Percentiles rank a stretch among this genome's conserved stretches.
These are phyloP conservation scores for Verticillium alfalfae DNA, from an alignment of 2,329 filamentous ascomycete species.

Conservation along the genomic window DNA sequence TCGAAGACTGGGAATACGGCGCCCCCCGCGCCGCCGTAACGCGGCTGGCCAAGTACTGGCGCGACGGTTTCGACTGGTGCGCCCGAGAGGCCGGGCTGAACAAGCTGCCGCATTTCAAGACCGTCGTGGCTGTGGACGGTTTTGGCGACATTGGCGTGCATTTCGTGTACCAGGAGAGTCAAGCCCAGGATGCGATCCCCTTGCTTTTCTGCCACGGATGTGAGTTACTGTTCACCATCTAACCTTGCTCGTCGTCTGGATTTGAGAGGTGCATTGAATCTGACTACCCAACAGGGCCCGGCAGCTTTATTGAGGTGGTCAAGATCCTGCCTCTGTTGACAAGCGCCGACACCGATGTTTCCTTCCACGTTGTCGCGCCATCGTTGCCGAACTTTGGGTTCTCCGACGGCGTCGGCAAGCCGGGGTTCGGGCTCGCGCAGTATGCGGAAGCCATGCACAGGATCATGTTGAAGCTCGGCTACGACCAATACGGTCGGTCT, in stretches of 20 bases:
- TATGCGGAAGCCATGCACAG: conserved; percentile 55
- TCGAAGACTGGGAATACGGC: conserved; percentile 25
- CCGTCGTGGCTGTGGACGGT: conserved; percentile 45
- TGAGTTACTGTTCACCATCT: conserved; percentile 13
- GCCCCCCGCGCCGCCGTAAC: conserved; percentile 22
- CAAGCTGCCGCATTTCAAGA: conserved; percentile 49
- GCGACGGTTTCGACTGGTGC: conserved; percentile 56
- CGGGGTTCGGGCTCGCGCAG: conserved; percentile 23
- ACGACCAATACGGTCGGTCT: conserved; percentile 46
- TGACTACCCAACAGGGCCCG: conserved; percentile 40
- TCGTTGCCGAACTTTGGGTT: conserved; percentile 52
- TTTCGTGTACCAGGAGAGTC: conserved; percentile 54
- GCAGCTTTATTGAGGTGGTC: conserved; percentile 60
- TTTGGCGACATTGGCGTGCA: conserved; percentile 58
- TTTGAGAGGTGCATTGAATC: too few species aligned
- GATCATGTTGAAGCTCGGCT: conserved; percentile 64
- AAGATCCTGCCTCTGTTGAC: conserved; percentile 52
- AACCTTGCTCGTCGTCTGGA: too few species aligned
- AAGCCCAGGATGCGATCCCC: conserved; percentile 49
- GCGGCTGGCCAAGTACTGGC: conserved; percentile 29
- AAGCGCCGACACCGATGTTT: conserved; percentile 24
- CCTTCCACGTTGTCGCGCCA: conserved; percentile 53
- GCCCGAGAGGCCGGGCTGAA: conserved; percentile 54
- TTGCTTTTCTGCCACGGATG: conserved; percentile 65
- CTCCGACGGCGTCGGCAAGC: conserved; percentile 29